Base-by-base conservation (phyloP, 352 stramenopile species). In the Phytopythium cucurbitacearum region DNA sequence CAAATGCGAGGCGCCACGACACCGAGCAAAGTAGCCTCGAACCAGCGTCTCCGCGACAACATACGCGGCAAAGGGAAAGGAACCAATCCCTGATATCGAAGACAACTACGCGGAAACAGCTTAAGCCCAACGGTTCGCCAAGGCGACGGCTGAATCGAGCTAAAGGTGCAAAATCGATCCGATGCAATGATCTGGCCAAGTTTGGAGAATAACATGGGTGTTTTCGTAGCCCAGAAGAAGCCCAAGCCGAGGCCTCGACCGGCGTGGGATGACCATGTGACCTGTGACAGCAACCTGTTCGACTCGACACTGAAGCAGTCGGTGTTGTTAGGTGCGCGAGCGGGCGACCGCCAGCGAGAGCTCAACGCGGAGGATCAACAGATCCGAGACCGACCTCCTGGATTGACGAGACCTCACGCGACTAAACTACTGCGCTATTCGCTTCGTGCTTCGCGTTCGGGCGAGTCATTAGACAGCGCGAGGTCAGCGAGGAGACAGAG, bases 221-320 rank as follows among this genome's bases (percentile, higher is more conserved):
- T n/a, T 33, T 15, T 12, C 9, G n/a, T 41, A 40, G 32, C 0
- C 28, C 4, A 15, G 35, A 57, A 40, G 11, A 40, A 46, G 15
- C 10, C 34, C 2, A 49, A 33, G 15, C 46, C 37, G 11, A 55
- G 16, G 0, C 46, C 60, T 39, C 71, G 64, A 8, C 79, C 73
- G 10, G 71, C 43, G 4, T 89, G 79, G 79, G 66, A 89, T 32
- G 51, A 49, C 5, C 57, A 85, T 16, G 69, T 80, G 12, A 50
- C 39, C 47, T 56, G 64, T 34, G 38, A 43, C 3, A 32, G 55
- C 10, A 60, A 53, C 9, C 36, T 87, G 15, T 89, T 89, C 12
- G 79, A 89, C 35, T 37, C 47, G 33, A 70, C 71, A 1, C 62
- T 90, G 11, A 83, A 76, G 47, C 86, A 79, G 48, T 62, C 68